Conservation (phyloP, 352 stramenopile species). For the Pythium grandisporangium region DNA sequence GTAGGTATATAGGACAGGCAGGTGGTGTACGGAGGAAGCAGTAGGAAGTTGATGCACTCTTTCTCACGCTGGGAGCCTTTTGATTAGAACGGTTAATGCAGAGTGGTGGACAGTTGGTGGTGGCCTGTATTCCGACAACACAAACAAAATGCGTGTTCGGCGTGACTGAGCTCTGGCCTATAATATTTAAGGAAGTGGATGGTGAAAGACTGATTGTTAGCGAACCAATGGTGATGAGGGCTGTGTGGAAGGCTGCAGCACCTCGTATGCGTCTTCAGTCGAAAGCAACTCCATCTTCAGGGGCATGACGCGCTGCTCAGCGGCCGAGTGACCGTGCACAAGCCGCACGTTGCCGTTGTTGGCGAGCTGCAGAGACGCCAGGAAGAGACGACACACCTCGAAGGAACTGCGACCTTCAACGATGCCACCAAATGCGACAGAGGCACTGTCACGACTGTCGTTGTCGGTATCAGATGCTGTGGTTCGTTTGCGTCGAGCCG, state of each 20-base stretch:
- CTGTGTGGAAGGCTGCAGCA: constrained; percentile 17
- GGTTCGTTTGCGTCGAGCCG: constrained; percentile 14
- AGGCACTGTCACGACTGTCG: constrained; percentile 1
- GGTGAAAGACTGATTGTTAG: too few relatives aligned
- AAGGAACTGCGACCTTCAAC: constrained; percentile 45
- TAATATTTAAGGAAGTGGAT: too few relatives aligned
- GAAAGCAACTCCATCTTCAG: constrained; percentile 66
- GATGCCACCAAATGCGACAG: constrained; percentile 46
- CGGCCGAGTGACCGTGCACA: constrained; percentile 52
- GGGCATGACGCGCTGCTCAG: constrained; percentile 41
- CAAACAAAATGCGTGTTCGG: too few relatives aligned
- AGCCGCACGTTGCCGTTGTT: constrained; percentile 87
- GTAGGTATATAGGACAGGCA: not conserved
- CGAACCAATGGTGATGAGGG: too few relatives aligned
- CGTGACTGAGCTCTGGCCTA: too few relatives aligned
- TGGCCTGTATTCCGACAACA: too few relatives aligned
- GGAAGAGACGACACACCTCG: constrained; percentile 86
- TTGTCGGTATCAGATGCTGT: constrained; percentile 10
- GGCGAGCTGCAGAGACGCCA: constrained; percentile 87
- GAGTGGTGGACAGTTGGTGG: too few relatives aligned
- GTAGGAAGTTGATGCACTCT: too few relatives aligned
- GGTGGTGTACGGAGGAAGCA: not conserved
- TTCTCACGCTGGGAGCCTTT: too few relatives aligned
- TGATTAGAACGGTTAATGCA: too few relatives aligned
- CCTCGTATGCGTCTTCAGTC: constrained; percentile 51